Evolutionary conservation across 2,329 filamentous ascomycete species (phyloP).

Genomic region (Xylariales sp.): DNA sequence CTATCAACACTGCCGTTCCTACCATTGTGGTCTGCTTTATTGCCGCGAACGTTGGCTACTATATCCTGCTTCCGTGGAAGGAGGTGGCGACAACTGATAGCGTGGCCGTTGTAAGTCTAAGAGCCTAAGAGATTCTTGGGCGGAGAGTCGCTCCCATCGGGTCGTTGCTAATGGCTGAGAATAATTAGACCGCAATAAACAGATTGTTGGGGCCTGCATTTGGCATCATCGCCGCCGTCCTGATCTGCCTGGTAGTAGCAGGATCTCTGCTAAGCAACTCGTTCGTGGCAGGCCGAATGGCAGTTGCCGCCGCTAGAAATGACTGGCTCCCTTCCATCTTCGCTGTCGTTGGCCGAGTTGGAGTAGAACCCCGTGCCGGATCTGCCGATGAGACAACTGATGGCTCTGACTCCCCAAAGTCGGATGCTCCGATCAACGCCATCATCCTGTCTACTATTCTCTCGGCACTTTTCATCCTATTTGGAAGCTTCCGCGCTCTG

Average conservation of each 20-base stretch:
- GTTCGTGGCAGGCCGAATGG: constrained; percentile 58
- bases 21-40: constrained; percentile 57
- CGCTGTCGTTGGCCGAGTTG: constrained; percentile 38
- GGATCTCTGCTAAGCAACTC: constrained; percentile 60
- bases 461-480: constrained; percentile 52
- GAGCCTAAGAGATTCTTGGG: background rate
- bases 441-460: constrained; percentile 44
- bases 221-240: constrained; percentile 48
- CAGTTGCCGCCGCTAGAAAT: constrained; percentile 51
- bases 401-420: constrained; percentile 13
- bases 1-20: constrained; percentile 57
- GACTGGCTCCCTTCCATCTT: constrained; percentile 46
- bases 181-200: constrained; percentile 46
- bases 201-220: constrained; percentile 48
- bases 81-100: constrained; percentile 55
- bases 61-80: constrained; percentile 57
- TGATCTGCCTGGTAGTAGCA: constrained; percentile 58
- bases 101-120: constrained; percentile 52
- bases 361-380: constrained; percentile 16
- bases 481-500: constrained; percentile 57
- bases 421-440: constrained; percentile 51
- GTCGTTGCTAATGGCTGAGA: constrained; percentile 7
- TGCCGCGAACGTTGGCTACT: constrained; percentile 57
- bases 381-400: constrained; percentile 6
- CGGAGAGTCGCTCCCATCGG: too few relatives aligned